A percentile compares a stretch with the other conserved stretches of the same genome.
Evolutionary conservation across 441 rosid genomes (phyloP).

Genomic region (Croton laevigatus): DNA sequence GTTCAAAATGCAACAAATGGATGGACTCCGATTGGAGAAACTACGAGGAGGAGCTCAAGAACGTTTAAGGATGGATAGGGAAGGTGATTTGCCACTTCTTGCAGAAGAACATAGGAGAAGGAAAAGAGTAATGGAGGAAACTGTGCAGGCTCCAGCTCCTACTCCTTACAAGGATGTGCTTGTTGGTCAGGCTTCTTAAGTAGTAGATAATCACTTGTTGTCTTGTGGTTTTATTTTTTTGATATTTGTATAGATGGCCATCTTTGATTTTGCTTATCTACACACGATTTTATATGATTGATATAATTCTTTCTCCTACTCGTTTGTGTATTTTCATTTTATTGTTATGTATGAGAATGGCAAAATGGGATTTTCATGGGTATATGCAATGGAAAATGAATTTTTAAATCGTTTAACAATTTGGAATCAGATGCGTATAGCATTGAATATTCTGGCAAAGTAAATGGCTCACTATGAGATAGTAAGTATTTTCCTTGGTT

Average conservation of each 20-base stretch:
- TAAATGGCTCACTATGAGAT: too few relatives aligned
- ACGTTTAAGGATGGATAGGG: slow-evolving; percentile 42
- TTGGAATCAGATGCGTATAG: too few relatives aligned
- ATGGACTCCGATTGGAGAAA: slow-evolving; percentile 59
- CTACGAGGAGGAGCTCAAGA: slow-evolving; percentile 74
- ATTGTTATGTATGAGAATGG: too few relatives aligned
- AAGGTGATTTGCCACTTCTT: slow-evolving; percentile 57
- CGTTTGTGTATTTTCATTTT: too few relatives aligned
- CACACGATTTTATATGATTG: too few relatives aligned
- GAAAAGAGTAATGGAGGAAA: slow-evolving; percentile 32
- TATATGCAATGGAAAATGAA: too few relatives aligned
- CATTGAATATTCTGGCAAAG: too few relatives aligned
- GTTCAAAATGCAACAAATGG: slow-evolving; percentile 60
- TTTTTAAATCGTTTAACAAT: too few relatives aligned
- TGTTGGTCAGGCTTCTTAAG: slow-evolving; percentile 32
- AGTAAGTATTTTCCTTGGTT: too few relatives aligned
- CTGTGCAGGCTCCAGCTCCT: slow-evolving; percentile 17
- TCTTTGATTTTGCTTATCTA: background rate
- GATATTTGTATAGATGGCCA: background rate
- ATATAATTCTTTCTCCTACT: too few relatives aligned
- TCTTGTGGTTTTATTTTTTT: too few relatives aligned
- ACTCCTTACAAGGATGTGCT: slow-evolving; percentile 77
- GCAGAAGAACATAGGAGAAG: slow-evolving; percentile 45
- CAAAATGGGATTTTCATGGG: too few relatives aligned
- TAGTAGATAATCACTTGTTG: background rate